Evolutionary conservation across 352 stramenopile genomes (phyloP).

Genomic region (Blastocystis sp.): DNA sequence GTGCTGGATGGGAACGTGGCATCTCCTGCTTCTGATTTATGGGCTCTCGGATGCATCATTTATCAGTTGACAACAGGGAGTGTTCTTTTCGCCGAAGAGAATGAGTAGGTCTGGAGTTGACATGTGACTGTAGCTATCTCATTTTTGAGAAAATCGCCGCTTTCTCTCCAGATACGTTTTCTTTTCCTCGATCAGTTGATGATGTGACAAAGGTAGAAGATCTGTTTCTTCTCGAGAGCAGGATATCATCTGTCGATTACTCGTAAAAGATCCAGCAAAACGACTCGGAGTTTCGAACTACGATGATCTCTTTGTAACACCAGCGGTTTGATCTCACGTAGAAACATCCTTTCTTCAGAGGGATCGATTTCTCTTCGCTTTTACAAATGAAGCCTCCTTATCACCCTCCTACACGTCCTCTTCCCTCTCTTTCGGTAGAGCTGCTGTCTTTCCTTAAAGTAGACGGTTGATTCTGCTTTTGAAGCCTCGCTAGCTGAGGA

Average conservation of each 20-base stretch:
- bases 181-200: not conserved
- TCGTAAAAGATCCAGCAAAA: not conserved
- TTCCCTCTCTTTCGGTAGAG: not conserved
- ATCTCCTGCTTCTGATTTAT: slow-evolving; percentile 75
- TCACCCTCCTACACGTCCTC: not conserved
- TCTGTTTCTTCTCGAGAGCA: not conserved
- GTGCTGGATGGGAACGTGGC: slow-evolving; percentile 76
- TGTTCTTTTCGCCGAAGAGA: slow-evolving; percentile 77
- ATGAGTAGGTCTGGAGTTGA: slow-evolving; percentile 66
- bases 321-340: not conserved
- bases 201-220: not conserved
- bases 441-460: not conserved
- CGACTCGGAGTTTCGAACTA: slow-evolving; percentile 7
- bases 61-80: slow-evolving; percentile 78
- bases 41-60: slow-evolving; percentile 80
- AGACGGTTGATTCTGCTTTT: not conserved
- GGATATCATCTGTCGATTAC: slow-evolving; percentile 5
- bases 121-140: slow-evolving; percentile 67
- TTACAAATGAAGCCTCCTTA: not conserved
- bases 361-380: slow-evolving; percentile 44
- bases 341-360: slow-evolving; percentile 62
- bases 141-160: slow-evolving; percentile 71
- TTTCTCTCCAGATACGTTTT: not conserved
- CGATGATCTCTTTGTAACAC: not conserved
- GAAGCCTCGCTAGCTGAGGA: not conserved